A percentile compares a stretch with the other conserved stretches of the same genome.
Evolutionary conservation across 2,329 filamentous ascomycete genomes (phyloP).

Genomic region (Fusarium staphyleae): DNA sequence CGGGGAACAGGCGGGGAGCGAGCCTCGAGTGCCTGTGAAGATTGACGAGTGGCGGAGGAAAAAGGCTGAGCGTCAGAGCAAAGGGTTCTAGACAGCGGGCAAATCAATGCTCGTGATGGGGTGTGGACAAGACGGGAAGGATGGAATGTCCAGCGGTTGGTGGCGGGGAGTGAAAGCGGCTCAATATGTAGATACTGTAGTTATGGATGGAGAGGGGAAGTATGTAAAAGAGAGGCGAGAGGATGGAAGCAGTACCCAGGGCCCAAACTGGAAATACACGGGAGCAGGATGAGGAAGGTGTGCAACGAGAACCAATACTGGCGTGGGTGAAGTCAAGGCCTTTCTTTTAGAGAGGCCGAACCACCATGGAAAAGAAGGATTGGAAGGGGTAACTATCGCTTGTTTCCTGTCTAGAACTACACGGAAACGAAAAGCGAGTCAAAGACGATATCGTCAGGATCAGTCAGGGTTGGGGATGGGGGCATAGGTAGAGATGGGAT

Average conservation of each 20-base stretch:
- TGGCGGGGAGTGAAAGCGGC: background rate
- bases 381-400: background rate
- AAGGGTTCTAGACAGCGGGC: slow-evolving; percentile 25
- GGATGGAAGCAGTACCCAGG: slow-evolving; percentile 14
- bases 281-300: slow-evolving; percentile 4
- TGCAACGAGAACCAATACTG: slow-evolving; percentile 4
- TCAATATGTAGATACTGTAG: too few species aligned
- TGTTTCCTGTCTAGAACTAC: slow-evolving; percentile 21
- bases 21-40: slow-evolving; percentile 24
- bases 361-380: too few species aligned
- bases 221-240: slow-evolving; percentile 9
- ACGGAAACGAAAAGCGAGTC: slow-evolving; percentile 21
- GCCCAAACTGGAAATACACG: slow-evolving; percentile 13
- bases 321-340: background rate
- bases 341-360: too few species aligned
- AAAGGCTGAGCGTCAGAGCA: slow-evolving; percentile 23
- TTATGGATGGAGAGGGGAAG: too few species aligned
- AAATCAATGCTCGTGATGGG: slow-evolving; percentile 3
- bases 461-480: slow-evolving; percentile 29
- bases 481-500: slow-evolving; percentile 30
- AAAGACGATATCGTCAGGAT: slow-evolving; percentile 19
- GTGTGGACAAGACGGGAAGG: slow-evolving; percentile 1
- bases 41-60: slow-evolving; percentile 30
- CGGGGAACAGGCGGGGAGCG: slow-evolving; percentile 31
- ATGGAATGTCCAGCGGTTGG: slow-evolving; percentile 24